Evolutionary conservation across 306 rosid genomes (phyloP).

Genomic region (Cicer pinnatifidum): DNA sequence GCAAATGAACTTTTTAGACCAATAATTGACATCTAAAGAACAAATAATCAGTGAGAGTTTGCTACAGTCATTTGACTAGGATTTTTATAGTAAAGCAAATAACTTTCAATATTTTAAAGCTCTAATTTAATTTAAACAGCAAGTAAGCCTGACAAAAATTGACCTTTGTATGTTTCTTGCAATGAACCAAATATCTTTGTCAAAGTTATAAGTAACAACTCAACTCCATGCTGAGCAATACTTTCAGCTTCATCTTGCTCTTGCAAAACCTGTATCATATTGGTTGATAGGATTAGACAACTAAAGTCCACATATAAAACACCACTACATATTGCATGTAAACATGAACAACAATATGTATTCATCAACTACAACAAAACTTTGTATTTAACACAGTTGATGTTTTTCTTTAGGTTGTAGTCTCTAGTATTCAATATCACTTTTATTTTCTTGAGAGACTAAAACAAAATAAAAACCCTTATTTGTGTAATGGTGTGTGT

Average conservation of each 20-base stretch:
- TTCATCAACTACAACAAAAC: slow-evolving; percentile 22
- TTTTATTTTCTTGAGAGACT: background rate
- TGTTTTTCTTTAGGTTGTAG: background rate
- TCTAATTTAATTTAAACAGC: slow-evolving; percentile 13
- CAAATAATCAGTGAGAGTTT: slow-evolving; percentile 23
- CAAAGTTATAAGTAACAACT: slow-evolving; percentile 62
- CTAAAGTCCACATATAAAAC: slow-evolving; percentile 19
- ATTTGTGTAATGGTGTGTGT: too few species aligned
- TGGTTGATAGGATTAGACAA: slow-evolving; percentile 36
- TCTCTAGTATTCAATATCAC: background rate
- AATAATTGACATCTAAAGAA: slow-evolving; percentile 31
- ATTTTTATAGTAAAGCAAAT: slow-evolving; percentile 34
- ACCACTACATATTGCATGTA: slow-evolving; percentile 32
- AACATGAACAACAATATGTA: slow-evolving; percentile 8
- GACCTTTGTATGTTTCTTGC: slow-evolving; percentile 77
- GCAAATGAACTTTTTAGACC: slow-evolving; percentile 18
- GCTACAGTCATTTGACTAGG: slow-evolving; percentile 37
- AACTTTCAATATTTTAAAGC: slow-evolving; percentile 26
- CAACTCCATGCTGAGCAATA: slow-evolving; percentile 61
- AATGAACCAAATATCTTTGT: slow-evolving; percentile 66
- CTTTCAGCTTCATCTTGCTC: slow-evolving; percentile 67
- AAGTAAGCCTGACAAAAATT: slow-evolving; percentile 40
- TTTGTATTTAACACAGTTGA: background rate
- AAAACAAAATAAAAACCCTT: background rate
- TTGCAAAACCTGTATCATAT: slow-evolving; percentile 63